A percentile compares a stretch with the other conserved stretches of the same genome.
These are phyloP conservation scores for Leccinum pellstonianum DNA, from an alignment of 768 basidiomycete species.

Conservation along the genomic window DNA sequence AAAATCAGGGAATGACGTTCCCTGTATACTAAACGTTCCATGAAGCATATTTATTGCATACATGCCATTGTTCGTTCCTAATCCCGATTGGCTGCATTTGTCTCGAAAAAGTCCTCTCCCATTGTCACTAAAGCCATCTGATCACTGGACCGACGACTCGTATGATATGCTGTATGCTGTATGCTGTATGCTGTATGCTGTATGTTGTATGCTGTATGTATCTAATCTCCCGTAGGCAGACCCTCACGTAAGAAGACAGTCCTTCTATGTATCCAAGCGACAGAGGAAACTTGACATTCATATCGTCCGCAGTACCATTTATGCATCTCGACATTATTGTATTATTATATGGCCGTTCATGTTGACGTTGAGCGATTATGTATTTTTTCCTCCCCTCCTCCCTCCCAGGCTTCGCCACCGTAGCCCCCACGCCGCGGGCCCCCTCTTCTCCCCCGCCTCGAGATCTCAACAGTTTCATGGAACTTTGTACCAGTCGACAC, in stretches of 20 bases:
- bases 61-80: neutral
- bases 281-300: neutral
- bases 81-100: neutral
- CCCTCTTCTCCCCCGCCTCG: neutral
- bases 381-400: neutral
- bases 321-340: too few species aligned
- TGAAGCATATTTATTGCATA: neutral
- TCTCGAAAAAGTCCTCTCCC: neutral
- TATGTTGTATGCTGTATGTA: too few species aligned
- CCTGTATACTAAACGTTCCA: neutral
- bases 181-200: too few species aligned
- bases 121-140: neutral
- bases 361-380: slow-evolving; percentile 11
- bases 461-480: neutral
- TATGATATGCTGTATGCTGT: too few species aligned
- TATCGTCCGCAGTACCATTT: neutral
- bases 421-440: too few species aligned
- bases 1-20: neutral
- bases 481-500: neutral
- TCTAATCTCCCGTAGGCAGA: too few species aligned
- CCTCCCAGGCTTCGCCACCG: too few species aligned
- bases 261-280: neutral
- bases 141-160: too few species aligned
- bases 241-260: too few species aligned
- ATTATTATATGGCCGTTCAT: slow-evolving; percentile 13